phyloP scores from a whole-genome alignment of 2,329 filamentous ascomycete species.

The Dactylella cylindrospora region DNA sequence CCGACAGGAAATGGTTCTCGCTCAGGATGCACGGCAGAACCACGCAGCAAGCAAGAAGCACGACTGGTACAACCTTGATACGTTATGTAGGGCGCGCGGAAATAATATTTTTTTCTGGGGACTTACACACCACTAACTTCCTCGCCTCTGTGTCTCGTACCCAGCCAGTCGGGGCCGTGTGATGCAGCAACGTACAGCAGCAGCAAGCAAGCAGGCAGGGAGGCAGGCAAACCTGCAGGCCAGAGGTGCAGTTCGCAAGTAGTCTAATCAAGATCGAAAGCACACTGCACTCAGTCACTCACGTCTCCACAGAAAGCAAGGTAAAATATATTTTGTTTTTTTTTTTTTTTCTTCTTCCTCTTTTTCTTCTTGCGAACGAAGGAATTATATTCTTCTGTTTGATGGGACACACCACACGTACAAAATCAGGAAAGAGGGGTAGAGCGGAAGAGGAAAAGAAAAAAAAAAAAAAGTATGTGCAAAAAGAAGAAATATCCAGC shows the following conservation, averaged over 20 bases:
- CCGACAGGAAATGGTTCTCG: slow-evolving; percentile 4
- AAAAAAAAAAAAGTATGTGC: slow-evolving; percentile 1
- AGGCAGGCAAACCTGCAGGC: slow-evolving; percentile 21
- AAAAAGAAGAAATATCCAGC: slow-evolving; percentile 45
- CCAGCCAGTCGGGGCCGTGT: slow-evolving; percentile 30
- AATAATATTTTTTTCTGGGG: slow-evolving; percentile 23
- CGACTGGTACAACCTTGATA: no score
- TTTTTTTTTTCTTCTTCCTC: not conserved
- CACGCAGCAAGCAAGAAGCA: no score
- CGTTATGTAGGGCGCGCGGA: slow-evolving; percentile 17
- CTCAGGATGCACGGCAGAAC: slow-evolving; percentile 1
- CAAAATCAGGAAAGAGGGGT: slow-evolving; percentile 36
- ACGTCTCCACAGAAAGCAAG: not conserved
- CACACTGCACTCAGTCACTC: slow-evolving; percentile 4
- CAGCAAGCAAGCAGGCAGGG: not conserved
- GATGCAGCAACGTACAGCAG: slow-evolving; percentile 26
- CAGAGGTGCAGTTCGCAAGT: slow-evolving; percentile 22
- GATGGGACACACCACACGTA: not conserved
- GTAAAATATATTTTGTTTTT: slow-evolving; percentile 8
- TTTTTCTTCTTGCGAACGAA: not conserved
- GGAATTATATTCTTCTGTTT: not conserved
- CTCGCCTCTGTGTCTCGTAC: slow-evolving; percentile 32
- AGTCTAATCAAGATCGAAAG: no score
- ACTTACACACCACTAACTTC: slow-evolving; percentile 30
- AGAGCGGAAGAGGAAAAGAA: slow-evolving; percentile 15